Evolutionary conservation across 345 rosid species (phyloP), one percentile per base, ranked within the genome.

Genomic region (Rhizophora mangle): DNA sequence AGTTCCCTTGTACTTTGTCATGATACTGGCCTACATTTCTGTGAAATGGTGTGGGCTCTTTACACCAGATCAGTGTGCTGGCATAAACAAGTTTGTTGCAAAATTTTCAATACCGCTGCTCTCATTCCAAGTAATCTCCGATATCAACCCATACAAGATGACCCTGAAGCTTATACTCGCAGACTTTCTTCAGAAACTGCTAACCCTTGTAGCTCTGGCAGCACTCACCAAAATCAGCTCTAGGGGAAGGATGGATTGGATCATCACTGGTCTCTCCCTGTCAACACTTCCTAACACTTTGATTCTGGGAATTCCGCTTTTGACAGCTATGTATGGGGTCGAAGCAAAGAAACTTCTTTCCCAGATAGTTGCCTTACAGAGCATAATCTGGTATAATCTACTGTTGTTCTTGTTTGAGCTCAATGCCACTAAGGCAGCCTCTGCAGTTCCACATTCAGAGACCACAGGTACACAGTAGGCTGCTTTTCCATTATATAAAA

Each of bases 71-170:
- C 98, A 94, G 77, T 91, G 96, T 73, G 79, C 86, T 47, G 98
- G 97, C 62, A 91, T 94, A 62, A 91, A 89, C 87, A 94, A 82
- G 82, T 88, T 91, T 54, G 98, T 91, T 11, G 90, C 97, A 4
- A 91, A 94, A 75, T 87, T 89, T 63, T 88, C 96, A 3, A 81
- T 94, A 52, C 98, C 97, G 5, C 76, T 91, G 52, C 67, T 94
- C 49, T 86, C 97, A 19, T 91, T 94, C 81, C 91, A 89, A 64
- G 84, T 91, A 51, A 81, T 94, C 54, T 81, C 93, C 19, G 62
- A 73, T 43, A 89, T 80, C 86, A 84, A 94, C 74, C 97, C 92
- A 0, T 91, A 82, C 75, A 81, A 80, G 60, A 89, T 94, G 96
- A 89, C 84, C 84, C 76, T 78, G 47, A 88, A 69, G 55, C 90